Evolutionary conservation across 805 yeast species (phyloP).

Genomic region (Lipomyces japonicus): DNA sequence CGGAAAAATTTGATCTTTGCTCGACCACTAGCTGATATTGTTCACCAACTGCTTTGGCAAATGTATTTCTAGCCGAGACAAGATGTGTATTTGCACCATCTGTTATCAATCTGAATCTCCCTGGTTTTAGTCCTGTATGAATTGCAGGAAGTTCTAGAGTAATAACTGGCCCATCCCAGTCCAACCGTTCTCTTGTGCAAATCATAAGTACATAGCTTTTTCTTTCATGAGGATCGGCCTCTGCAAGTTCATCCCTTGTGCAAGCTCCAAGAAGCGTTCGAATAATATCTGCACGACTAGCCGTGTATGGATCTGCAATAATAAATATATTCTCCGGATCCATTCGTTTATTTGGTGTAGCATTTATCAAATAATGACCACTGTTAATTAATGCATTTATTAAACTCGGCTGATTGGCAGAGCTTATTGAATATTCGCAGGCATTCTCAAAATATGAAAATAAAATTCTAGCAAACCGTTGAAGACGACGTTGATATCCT

Average conservation of each 20-base stretch:
- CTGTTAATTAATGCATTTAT: constrained; percentile 57
- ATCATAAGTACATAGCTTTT: constrained; percentile 35
- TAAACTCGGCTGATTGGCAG: constrained; percentile 43
- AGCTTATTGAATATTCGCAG: constrained; percentile 41
- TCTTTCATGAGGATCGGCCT: constrained; percentile 6
- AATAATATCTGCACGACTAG: constrained; percentile 18
- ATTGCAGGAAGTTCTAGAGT: constrained; percentile 42
- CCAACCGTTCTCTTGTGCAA: constrained; percentile 76
- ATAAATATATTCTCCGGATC: constrained; percentile 71
- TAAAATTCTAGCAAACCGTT: constrained; percentile 62
- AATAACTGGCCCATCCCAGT: constrained; percentile 83
- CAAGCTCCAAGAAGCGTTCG: constrained; percentile 17
- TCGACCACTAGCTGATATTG: constrained; percentile 48
- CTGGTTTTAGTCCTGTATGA: constrained; percentile 56
- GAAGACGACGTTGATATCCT: constrained; percentile 68
- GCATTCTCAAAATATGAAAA: constrained; percentile 58
- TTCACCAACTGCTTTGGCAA: constrained; percentile 56
- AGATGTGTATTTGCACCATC: constrained; percentile 64
- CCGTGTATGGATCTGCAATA: constrained; percentile 60
- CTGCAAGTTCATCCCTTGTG: constrained; percentile 9
- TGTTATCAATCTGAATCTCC: constrained; percentile 62
- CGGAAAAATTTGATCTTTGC: constrained; percentile 64
- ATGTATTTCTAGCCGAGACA: constrained; percentile 52
- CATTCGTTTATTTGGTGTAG: too few species aligned
- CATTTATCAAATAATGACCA: constrained; percentile 72